Evolutionary conservation across 2,329 filamentous ascomycete species (phyloP), one percentile per base, ranked within the genome.

Genomic region (Monascus ruber): DNA sequence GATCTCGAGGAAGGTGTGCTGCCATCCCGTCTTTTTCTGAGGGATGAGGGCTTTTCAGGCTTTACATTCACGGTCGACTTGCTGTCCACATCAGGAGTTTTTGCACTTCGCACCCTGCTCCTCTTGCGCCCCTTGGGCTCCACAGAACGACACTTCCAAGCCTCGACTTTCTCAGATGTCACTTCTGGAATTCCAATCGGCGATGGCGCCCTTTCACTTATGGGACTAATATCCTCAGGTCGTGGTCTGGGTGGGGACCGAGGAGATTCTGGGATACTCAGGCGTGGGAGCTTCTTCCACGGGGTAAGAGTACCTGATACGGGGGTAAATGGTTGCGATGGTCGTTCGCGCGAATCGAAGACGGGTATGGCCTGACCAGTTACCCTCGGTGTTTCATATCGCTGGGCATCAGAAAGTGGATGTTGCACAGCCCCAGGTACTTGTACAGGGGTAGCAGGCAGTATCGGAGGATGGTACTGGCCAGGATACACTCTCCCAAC

Each of bases 141-240:
- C 9, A 41, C 17, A 8, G 41, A 41, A 27, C 45, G 41, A 29
- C 45, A 45, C 38, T 50, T 52, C 24, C 44, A 44, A 17, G 42
- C 37, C 27, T 42, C 46, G 27, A 42, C 46, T 24, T 48, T 52
- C 28, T 53, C 56, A 31, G 46, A 49, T 6, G 51, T 51, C 8
- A 47, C 41, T 39, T 55, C 53, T 36, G 53, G 48, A 11, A 49
- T 52, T 32, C 54, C 55, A 37, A 51, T 42, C 9, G 63, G 59
- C 8, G 64, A 67, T n/a, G 52, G 51, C 2, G 56, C 61, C 33
- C 52, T 55, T 29, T 68, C 65, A 36, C 65, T 69, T 39, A 69
- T 66, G 0, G 65, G 65, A 46, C 65, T 69, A 7, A 69, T 58
- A 47, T 67, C 65, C 38, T 64, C 62, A 2, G 63, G 58, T 4